Conservation (phyloP, 208 protist species). For the Acanthamoeba royreba region DNA sequence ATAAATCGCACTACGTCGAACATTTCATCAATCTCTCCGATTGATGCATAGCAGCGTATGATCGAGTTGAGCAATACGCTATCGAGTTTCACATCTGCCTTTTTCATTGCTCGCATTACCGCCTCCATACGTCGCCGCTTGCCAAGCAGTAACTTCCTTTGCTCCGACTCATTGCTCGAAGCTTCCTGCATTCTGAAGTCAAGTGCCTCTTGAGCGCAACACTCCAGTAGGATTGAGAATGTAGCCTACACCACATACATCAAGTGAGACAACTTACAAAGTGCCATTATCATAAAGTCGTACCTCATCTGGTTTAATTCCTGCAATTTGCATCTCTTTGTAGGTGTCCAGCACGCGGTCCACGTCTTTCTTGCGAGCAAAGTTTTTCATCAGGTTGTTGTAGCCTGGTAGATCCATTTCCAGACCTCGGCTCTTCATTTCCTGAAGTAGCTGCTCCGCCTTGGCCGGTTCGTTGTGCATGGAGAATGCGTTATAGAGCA, state of each 20-base stretch:
- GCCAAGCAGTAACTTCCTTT: not conserved
- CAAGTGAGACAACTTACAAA: not conserved
- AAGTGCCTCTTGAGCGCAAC: not conserved
- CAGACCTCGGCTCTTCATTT: not conserved
- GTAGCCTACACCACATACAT: not conserved
- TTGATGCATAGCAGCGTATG: not conserved
- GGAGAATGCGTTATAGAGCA: not conserved
- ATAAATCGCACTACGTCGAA: not conserved
- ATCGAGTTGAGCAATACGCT: not conserved
- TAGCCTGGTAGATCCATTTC: not conserved
- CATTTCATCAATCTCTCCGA: not conserved
- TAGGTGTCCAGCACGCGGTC: not conserved
- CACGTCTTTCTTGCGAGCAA: not conserved
- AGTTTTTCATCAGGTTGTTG: not conserved
- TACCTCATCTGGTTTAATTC: not conserved
- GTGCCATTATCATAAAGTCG: not conserved
- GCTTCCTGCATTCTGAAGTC: not conserved
- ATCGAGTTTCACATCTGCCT: not conserved
- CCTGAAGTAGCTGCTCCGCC: not conserved
- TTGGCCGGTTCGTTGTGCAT: not conserved
- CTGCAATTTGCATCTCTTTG: not conserved
- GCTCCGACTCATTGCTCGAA: not conserved
- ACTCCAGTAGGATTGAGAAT: not conserved
- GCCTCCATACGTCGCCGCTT: not conserved
- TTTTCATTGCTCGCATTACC: not conserved